Conservation (phyloP, 768 basidiomycete genomes). For the Trichaptum fuscoviolaceum region DNA sequence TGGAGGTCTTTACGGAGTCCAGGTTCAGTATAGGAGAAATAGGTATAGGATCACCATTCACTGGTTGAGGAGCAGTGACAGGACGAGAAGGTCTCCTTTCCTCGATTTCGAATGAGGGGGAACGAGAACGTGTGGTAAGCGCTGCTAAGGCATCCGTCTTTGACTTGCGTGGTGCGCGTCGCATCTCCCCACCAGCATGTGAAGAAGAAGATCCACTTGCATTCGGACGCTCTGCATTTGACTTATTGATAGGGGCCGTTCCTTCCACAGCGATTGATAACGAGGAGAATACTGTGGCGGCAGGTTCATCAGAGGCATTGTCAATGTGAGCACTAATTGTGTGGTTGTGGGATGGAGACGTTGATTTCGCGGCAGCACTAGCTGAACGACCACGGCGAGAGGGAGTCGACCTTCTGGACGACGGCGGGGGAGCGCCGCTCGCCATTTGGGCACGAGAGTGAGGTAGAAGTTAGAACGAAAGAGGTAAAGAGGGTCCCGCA, state of each 20-base stretch:
- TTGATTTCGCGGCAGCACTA: background rate
- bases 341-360: background rate
- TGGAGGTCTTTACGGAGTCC: constrained; percentile 62
- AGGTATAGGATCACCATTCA: constrained; percentile 47
- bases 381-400: constrained; percentile 4
- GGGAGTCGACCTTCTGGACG: background rate
- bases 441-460: background rate
- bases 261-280: constrained; percentile 77
- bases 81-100: constrained; percentile 35
- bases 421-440: background rate
- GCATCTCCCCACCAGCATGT: constrained; percentile 35
- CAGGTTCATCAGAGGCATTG: constrained; percentile 32
- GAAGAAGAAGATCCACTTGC: constrained; percentile 29
- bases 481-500: background rate
- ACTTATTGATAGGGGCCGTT: constrained; percentile 54
- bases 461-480: background rate
- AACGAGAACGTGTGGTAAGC: constrained; percentile 60
- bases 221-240: constrained; percentile 32
- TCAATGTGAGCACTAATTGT: background rate
- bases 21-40: constrained; percentile 62
- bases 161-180: constrained; percentile 82
- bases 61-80: constrained; percentile 2
- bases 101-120: constrained; percentile 48
- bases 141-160: constrained; percentile 85
- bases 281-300: constrained; percentile 54